phyloP scores from a whole-genome alignment of 768 basidiomycete genomes.

The Wakefieldia striispora region DNA sequence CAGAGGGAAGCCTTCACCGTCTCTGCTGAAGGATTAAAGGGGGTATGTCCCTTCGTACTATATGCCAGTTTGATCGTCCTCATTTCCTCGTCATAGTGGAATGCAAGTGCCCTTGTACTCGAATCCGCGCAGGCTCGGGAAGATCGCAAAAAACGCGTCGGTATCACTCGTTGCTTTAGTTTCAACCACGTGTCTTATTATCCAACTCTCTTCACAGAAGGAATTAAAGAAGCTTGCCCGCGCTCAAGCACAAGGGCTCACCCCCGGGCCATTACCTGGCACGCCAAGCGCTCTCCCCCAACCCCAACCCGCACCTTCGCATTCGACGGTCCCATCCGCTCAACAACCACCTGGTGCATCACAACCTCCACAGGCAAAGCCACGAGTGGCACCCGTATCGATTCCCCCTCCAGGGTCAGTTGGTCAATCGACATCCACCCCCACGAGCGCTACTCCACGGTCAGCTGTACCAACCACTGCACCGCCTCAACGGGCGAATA shows the following conservation, averaged over 20 bases:
- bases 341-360: constrained; percentile 23
- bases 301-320: constrained; percentile 29
- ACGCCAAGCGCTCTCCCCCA: constrained; percentile 33
- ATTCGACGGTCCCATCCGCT: constrained; percentile 20
- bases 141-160: constrained; percentile 73
- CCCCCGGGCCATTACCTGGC: constrained; percentile 18
- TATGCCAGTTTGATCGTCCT: constrained; percentile 6
- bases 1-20: constrained; percentile 73
- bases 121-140: constrained; percentile 75
- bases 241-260: constrained; percentile 38
- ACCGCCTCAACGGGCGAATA: constrained; percentile 22
- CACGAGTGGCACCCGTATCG: constrained; percentile 31
- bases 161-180: constrained; percentile 29
- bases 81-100: constrained; percentile 52
- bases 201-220: constrained; percentile 44
- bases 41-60: constrained; percentile 44
- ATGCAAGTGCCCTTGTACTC: constrained; percentile 53
- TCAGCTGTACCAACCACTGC: constrained; percentile 27
- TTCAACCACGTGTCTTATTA: constrained; percentile 13
- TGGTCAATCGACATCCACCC: constrained; percentile 30
- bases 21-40: constrained; percentile 69
- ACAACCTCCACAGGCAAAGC: constrained; percentile 22
- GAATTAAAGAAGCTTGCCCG: constrained; percentile 70
- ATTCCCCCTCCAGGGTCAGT: constrained; percentile 30
- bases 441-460: constrained; percentile 32